These are phyloP conservation scores for Sclerotinia minor DNA, from an alignment of 2,329 filamentous ascomycete species.

Conservation along the genomic window DNA sequence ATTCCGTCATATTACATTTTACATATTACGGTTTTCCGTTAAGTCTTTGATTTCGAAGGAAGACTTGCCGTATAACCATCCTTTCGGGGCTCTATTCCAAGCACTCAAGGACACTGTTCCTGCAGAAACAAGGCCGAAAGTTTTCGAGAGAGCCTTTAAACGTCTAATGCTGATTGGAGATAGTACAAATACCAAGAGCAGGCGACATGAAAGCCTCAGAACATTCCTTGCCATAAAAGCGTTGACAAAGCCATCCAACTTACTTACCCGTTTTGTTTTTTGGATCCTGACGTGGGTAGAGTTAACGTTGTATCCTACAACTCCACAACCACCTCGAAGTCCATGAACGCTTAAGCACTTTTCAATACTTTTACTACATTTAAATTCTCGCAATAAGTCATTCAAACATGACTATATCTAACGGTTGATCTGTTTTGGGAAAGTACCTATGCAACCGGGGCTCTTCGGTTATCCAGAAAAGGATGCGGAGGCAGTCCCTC, in stretches of 20 bases:
- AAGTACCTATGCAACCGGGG: background rate
- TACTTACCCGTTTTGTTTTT: slow-evolving; percentile 11
- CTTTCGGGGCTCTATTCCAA: background rate
- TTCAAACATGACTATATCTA: background rate
- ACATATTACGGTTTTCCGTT: background rate
- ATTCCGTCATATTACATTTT: background rate
- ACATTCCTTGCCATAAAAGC: background rate
- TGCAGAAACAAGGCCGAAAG: slow-evolving; percentile 10
- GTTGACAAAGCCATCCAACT: slow-evolving; percentile 1
- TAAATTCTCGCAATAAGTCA: background rate
- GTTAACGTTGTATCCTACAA: background rate
- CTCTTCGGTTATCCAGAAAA: background rate
- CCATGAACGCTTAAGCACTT: background rate
- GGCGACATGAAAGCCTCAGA: background rate
- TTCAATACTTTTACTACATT: background rate
- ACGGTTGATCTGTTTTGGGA: background rate
- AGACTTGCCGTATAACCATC: background rate
- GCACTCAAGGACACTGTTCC: background rate
- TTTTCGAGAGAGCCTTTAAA: background rate
- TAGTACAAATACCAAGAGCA: background rate
- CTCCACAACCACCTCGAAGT: background rate
- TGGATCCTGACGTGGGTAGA: background rate
- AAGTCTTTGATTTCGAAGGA: no score
- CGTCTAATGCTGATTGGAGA: background rate
- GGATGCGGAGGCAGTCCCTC: slow-evolving; percentile 12